Percentiles rank a stretch among this genome's conserved stretches.
phyloP scores from a whole-genome alignment of 1,139 yeast species.

The Pneumocystis murina region DNA sequence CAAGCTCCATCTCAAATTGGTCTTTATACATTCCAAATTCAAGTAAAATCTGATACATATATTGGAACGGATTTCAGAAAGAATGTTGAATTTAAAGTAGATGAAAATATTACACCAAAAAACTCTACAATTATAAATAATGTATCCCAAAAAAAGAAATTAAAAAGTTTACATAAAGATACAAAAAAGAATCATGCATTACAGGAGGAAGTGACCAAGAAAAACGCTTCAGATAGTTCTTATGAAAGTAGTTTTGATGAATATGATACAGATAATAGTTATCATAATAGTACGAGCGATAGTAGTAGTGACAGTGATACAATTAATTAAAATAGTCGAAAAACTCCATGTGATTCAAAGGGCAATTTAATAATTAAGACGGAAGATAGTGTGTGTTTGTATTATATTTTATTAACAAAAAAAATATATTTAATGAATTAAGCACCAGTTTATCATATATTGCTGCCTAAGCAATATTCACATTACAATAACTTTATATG shows the following conservation, averaged over 20 bases:
- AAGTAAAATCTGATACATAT: constrained; percentile 12
- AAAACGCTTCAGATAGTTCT: background rate
- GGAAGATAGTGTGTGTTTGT: no score
- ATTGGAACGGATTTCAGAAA: constrained; percentile 9
- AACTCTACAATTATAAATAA: background rate
- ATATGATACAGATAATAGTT: background rate
- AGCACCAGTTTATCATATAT: no score
- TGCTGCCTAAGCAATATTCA: no score
- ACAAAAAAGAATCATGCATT: background rate
- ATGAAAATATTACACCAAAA: background rate
- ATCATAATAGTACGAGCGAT: background rate
- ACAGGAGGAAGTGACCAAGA: background rate
- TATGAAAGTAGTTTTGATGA: background rate
- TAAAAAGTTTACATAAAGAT: background rate
- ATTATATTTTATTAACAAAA: no score
- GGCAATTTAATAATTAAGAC: no score
- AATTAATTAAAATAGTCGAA: background rate
- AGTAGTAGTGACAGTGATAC: background rate
- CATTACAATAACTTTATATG: no score
- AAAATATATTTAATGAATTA: no score
- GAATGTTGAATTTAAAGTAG: constrained; percentile 8
- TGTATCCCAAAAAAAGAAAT: background rate
- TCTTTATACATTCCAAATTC: constrained; percentile 9
- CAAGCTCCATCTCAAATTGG: constrained; percentile 13
- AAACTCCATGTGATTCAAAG: background rate